Conservation (phyloP, 257 asterid genomes). For the Verbena officinalis region DNA sequence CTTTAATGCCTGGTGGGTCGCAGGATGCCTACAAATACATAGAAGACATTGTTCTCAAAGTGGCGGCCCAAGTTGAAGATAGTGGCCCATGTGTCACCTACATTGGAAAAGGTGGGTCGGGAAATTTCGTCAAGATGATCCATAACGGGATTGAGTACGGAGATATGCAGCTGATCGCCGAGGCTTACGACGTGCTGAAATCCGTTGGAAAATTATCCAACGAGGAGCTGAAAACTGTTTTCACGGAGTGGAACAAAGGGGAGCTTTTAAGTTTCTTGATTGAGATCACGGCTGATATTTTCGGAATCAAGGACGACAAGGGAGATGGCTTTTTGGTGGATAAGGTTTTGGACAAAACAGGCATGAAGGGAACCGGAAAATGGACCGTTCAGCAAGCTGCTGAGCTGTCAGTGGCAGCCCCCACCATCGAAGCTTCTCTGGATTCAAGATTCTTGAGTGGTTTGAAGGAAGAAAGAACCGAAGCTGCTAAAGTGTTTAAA, state of each 20-base stretch:
- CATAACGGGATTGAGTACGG: slow-evolving; percentile 98
- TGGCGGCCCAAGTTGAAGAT: slow-evolving; percentile 93
- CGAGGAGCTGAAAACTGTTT: slow-evolving; percentile 72
- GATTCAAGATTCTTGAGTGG: slow-evolving; percentile 98
- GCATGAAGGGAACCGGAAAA: slow-evolving; percentile 98
- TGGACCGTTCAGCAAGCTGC: slow-evolving; percentile 99
- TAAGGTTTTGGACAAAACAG: slow-evolving; percentile 94
- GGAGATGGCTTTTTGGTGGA: slow-evolving; percentile 83
- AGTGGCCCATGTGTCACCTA: slow-evolving; percentile 98
- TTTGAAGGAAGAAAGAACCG: slow-evolving; percentile 79
- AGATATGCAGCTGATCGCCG: slow-evolving; percentile 95
- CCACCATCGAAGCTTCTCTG: slow-evolving; percentile 90
- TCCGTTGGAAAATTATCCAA: slow-evolving; percentile 88
- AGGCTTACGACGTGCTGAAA: slow-evolving; percentile 91
- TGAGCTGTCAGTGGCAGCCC: slow-evolving; percentile 89
- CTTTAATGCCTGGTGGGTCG: slow-evolving; percentile 98
- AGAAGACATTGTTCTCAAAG: slow-evolving; percentile 82
- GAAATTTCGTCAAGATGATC: slow-evolving; percentile 94
- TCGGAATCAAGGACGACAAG: slow-evolving; percentile 90
- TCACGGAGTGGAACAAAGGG: slow-evolving; percentile 89
- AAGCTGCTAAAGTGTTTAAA: slow-evolving; percentile 86
- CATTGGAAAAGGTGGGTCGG: slow-evolving; percentile 88
- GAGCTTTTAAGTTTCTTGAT: slow-evolving; percentile 96
- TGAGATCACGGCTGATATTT: slow-evolving; percentile 94
- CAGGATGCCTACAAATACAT: slow-evolving; percentile 76